Base-by-base conservation (phyloP, 352 stramenopile species). In the Globisporangium heterothallicum region DNA sequence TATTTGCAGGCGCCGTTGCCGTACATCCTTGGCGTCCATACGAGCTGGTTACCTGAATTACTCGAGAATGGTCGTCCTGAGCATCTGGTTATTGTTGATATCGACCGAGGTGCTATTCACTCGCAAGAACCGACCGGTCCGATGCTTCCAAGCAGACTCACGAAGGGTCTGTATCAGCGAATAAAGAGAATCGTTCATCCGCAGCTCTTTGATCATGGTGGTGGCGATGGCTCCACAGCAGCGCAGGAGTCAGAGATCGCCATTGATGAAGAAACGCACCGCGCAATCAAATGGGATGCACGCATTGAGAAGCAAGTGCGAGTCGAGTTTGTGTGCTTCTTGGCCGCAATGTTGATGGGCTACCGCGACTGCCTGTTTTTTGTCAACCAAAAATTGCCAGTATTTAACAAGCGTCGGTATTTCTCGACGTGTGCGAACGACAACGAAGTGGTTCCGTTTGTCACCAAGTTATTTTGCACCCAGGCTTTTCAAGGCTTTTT, bases 311-410 rank as follows among this genome's bases (percentile, higher is more conserved):
- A 80, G 26, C 67, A 80, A 45, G 59, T 94, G 25, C 75, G 83
- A 19, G 63, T 86, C 26, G 80, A 87, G 46, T 91, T 94, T 43
- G 73, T 86, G 34, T 84, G 77, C 46, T 94, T 81, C 30, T 36
- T 90, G 13, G 70, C 78, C 5, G 63, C 78, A 1, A 70, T 88
- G 45, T 43, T 94, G 5, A 77, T 72, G 59, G 83, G 83, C 21
- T 94, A 94, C 40, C 83, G 79, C 18, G 83, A 91, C 34, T 93
- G 83, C n/a, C 42, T 93, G 19, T 88, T 93, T 42, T 93, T 90
- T 41, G 83, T 93, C 19, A 90, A 93, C 46, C 79, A 89, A 38
- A 85, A 86, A 43, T 68, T 93, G 8, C 80, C 83, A 3, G 83
- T 93, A n/a, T 93, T 93, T 56, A 91, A 93, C 68, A 91, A 93